Percentiles rank a stretch among this genome's conserved stretches.
phyloP scores from a whole-genome alignment of 2,329 filamentous ascomycete species.

The Fusarium oligoseptatum region DNA sequence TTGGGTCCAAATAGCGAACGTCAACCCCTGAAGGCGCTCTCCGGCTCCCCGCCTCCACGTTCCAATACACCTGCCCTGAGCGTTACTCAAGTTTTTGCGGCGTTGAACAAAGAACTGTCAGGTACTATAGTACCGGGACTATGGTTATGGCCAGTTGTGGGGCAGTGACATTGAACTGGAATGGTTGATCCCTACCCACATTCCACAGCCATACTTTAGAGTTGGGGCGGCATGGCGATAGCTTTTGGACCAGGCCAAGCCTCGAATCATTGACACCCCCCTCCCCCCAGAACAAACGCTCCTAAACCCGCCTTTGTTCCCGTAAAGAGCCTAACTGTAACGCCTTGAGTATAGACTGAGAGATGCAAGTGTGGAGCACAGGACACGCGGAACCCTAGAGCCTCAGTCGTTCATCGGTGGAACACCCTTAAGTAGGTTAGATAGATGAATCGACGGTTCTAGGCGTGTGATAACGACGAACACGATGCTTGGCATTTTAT shows the following conservation, averaged over 20 bases:
- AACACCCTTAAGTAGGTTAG: neutral
- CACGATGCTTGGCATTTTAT: neutral
- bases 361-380: neutral
- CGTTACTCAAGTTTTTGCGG: neutral
- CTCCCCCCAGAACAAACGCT: neutral
- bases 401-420: neutral
- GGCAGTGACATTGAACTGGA: neutral
- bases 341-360: neutral
- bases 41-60: neutral
- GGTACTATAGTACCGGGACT: neutral
- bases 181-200: neutral
- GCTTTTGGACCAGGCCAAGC: neutral
- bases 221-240: neutral
- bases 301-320: neutral
- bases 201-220: neutral
- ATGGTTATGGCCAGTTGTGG: neutral
- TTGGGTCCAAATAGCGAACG: neutral
- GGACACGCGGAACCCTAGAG: neutral
- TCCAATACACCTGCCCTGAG: neutral
- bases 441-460: neutral
- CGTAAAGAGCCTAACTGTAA: neutral
- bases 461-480: neutral
- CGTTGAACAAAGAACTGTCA: neutral
- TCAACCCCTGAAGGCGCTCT: neutral
- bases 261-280: neutral